phyloP scores from a whole-genome alignment of 1,284 basidiomycete species.

The Ustilago bromivora region DNA sequence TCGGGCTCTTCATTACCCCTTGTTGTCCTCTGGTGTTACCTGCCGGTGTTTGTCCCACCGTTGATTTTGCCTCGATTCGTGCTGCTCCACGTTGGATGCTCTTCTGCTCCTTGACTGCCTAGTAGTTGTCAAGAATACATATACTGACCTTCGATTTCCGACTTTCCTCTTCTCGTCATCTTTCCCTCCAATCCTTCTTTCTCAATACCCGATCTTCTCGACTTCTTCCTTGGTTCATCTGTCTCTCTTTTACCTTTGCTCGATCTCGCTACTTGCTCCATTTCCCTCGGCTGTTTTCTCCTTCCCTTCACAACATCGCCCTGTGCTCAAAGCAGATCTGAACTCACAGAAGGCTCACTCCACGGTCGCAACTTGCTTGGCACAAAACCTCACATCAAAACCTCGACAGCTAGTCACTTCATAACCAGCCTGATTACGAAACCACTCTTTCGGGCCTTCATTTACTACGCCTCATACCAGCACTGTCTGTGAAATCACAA shows the following conservation, averaged over 20 bases:
- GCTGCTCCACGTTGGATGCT: neutral
- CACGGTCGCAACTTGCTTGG: neutral
- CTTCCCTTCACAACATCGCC: neutral
- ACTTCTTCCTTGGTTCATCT: too few relatives aligned
- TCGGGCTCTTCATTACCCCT: neutral
- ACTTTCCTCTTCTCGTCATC: neutral
- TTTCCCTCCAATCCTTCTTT: neutral
- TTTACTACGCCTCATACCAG: neutral
- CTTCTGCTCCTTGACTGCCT: neutral
- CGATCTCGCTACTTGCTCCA: neutral
- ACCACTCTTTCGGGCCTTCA: neutral
- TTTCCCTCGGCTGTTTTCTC: neutral
- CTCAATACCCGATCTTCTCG: too few relatives aligned
- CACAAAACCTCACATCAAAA: too few relatives aligned
- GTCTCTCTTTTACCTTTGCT: neutral
- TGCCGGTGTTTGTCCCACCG: neutral
- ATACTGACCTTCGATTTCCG: conserved; percentile 16
- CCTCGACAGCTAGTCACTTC: neutral
- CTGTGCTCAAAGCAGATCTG: neutral
- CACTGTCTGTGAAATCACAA: neutral
- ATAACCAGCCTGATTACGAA: neutral
- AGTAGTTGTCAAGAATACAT: conserved; percentile 5
- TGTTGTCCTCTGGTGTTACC: too few relatives aligned
- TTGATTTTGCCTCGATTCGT: neutral
- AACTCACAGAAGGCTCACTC: neutral